Conservation (phyloP, 2,329 filamentous ascomycete genomes). For the Aureobasidium sp. region DNA sequence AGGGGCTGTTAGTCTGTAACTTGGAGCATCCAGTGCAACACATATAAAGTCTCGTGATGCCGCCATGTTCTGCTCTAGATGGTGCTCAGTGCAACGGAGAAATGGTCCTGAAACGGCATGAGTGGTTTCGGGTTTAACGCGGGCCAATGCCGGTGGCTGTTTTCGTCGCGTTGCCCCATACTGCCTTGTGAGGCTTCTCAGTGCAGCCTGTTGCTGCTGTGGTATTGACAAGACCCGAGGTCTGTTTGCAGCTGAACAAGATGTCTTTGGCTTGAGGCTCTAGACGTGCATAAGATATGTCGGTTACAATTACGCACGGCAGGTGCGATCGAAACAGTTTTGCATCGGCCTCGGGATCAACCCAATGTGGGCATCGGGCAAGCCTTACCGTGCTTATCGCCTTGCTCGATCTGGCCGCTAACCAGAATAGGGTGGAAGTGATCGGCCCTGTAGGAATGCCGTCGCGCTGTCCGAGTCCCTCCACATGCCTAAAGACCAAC, state of each 20-base stretch:
- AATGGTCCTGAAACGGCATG: neutral
- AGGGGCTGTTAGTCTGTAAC: neutral
- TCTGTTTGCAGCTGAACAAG: neutral
- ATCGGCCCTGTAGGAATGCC: neutral
- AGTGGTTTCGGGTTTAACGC: neutral
- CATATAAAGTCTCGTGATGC: neutral
- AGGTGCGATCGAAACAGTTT: neutral
- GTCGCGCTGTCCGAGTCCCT: neutral
- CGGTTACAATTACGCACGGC: neutral
- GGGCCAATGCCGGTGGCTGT: neutral
- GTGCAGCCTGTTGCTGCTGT: neutral
- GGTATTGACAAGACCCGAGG: neutral
- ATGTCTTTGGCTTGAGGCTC: neutral
- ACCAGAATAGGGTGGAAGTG: neutral
- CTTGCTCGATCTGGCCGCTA: neutral
- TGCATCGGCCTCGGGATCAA: neutral
- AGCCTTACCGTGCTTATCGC: neutral
- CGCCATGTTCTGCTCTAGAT: neutral
- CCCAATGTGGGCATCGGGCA: neutral
- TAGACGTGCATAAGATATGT: neutral
- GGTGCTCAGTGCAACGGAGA: neutral
- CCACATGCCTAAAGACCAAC: neutral
- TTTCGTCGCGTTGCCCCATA: neutral
- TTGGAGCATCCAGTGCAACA: neutral
- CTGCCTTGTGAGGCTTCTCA: neutral